Base-by-base conservation (phyloP, 2,329 filamentous ascomycete species). In the Cladosporium sp. region DNA sequence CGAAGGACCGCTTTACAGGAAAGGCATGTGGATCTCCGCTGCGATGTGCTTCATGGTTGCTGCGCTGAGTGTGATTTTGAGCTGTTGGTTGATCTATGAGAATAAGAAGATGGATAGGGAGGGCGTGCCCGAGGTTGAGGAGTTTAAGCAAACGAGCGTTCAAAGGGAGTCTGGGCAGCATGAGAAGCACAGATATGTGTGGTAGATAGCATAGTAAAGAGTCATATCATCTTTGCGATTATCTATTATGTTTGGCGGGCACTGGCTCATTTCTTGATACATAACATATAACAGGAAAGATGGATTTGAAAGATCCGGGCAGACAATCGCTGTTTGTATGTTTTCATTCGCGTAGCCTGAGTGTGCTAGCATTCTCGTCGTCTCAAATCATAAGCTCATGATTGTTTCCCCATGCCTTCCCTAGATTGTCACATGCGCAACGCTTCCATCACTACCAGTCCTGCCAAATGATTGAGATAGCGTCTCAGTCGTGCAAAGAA, bases 11-110 rank as follows among this genome's bases (percentile, higher is more conserved):
- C 72, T 74, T 4, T 81, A 76, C 60, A 65, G 75, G 1, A 83
- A 81, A 1, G 86, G 86, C 0, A 80, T 81, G 71, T 76, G 76
- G 56, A 80, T 86, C 3, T 87, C 85, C 61, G 80, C 85, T 0
- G 79, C 75, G 0, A 83, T 88, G 40, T 87, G 85, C 71, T 69
- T 87, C 6, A 73, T 88, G 42, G 85, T 84, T 0, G 81, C 77
- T 0, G 58, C 79, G 0, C 67, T 88, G 5, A 83, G 83, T 0
- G 62, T 85, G 0, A 55, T 73, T 1, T 67, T 87, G 39, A 77
- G 85, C 5, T 73, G 75, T 6, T 69, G 87, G 20, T 74, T 88
- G 19, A 75, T 76, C 13, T 79, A 77, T 70, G 82, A 88, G 72
- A 89, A 89, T 61, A 76, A 71, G 66, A 80, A 80, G 62, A 70